Conservation (phyloP, 2,329 filamentous ascomycete species). For the Colletotrichum sp. region DNA sequence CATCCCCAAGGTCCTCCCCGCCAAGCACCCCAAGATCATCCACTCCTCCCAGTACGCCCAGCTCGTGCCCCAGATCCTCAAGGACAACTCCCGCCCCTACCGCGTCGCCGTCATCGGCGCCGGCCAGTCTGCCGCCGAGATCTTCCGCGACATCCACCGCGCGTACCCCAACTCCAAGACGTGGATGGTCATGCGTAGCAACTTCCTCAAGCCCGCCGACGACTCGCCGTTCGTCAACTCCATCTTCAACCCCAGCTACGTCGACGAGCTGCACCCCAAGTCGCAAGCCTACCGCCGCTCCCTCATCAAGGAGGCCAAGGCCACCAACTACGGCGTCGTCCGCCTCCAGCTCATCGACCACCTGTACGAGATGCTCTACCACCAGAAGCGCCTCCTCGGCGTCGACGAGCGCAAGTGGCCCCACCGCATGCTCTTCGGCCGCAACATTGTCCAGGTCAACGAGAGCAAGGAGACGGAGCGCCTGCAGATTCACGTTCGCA, state of each 20-base stretch:
- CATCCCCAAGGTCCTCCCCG: conserved; percentile 73
- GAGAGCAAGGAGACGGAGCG: conserved; percentile 51
- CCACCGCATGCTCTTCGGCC: conserved; percentile 76
- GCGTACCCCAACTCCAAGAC: conserved; percentile 84
- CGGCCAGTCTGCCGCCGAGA: conserved; percentile 93
- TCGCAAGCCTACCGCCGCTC: conserved; percentile 65
- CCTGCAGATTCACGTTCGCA: conserved; percentile 66
- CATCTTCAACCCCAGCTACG: conserved; percentile 84
- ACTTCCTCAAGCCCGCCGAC: conserved; percentile 87
- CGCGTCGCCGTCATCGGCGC: conserved; percentile 85
- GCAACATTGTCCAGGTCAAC: conserved; percentile 68
- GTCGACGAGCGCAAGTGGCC: conserved; percentile 78
- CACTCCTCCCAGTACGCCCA: conserved; percentile 89
- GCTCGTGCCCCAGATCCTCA: conserved; percentile 63
- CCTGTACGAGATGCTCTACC: conserved; percentile 87
- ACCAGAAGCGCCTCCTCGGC: conserved; percentile 76
- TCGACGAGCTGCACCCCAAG: conserved; percentile 77
- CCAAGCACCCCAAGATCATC: conserved; percentile 74
- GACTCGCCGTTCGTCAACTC: conserved; percentile 98
- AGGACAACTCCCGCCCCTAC: conserved; percentile 61
- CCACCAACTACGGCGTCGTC: conserved; percentile 95
- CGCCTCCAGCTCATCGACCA: conserved; percentile 88
- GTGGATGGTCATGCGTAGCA: conserved; percentile 78
- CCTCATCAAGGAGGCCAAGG: conserved; percentile 71
- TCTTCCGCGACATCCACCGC: conserved; percentile 86